Percentiles rank a stretch among this genome's conserved stretches.
These are phyloP conservation scores for Rugonectria rugulosa DNA, from an alignment of 2,329 filamentous ascomycete genomes.

Conservation along the genomic window DNA sequence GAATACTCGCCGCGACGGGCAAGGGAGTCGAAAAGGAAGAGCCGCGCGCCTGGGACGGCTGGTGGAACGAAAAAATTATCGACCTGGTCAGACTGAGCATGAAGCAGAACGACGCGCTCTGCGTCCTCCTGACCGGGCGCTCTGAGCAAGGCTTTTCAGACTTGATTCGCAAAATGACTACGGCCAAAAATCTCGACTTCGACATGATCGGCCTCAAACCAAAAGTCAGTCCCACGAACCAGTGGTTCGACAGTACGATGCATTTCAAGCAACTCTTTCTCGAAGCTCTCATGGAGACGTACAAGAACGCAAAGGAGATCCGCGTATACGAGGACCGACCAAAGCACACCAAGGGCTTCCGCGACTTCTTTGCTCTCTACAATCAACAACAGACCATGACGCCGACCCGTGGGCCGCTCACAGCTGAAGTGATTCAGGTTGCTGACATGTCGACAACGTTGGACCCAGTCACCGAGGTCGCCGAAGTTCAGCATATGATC, in stretches of 20 bases:
- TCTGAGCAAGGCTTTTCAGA: conserved; percentile 79
- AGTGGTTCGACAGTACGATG: conserved; percentile 85
- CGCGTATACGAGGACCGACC: conserved; percentile 74
- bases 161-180: conserved; percentile 81
- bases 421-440: conserved; percentile 85
- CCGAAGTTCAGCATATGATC: conserved; percentile 87
- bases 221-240: conserved; percentile 77
- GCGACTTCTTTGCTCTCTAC: conserved; percentile 81
- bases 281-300: conserved; percentile 82
- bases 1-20: conserved; percentile 86
- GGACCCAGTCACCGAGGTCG: conserved; percentile 80
- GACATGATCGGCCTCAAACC: conserved; percentile 92
- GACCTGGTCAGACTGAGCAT: conserved; percentile 83
- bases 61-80: conserved; percentile 94
- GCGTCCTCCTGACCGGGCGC: conserved; percentile 86
- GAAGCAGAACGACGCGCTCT: conserved; percentile 83
- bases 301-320: conserved; percentile 82
- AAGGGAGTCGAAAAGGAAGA: conserved; percentile 85
- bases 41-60: conserved; percentile 83
- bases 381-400: conserved; percentile 65
- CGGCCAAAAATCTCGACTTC: conserved; percentile 81
- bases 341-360: conserved; percentile 80
- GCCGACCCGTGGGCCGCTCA: conserved; percentile 69
- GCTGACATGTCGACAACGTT: conserved; percentile 76
- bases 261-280: conserved; percentile 91